phyloP scores from a whole-genome alignment of 352 stramenopile genomes.

The Phytopythium mirpurense region DNA sequence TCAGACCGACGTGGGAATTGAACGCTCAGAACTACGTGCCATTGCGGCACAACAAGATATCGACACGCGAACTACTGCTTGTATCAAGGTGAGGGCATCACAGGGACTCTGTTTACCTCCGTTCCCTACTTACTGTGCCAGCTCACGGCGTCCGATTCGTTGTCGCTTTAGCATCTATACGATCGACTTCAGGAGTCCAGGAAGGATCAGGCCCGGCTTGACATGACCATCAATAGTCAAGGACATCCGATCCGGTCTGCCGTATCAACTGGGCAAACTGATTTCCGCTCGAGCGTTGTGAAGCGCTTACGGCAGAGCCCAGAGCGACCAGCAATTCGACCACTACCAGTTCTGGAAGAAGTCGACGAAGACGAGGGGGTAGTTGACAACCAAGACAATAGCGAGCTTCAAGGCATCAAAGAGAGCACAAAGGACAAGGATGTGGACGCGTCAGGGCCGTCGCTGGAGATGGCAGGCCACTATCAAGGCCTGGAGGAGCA shows the following conservation, averaged over 20 bases:
- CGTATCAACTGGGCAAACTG: not conserved
- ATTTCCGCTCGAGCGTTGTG: constrained; percentile 17
- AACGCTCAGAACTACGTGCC: too few relatives aligned
- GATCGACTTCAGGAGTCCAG: constrained; percentile 21
- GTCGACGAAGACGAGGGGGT: constrained; percentile 9
- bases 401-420: not conserved
- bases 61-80: not conserved
- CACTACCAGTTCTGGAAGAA: constrained; percentile 9
- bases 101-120: not conserved
- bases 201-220: too few relatives aligned
- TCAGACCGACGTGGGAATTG: constrained; percentile 17
- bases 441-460: not conserved
- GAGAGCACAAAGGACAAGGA: not conserved
- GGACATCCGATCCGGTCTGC: not conserved
- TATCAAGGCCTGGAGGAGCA: constrained; percentile 19
- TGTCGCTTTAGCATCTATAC: constrained; percentile 18
- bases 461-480: not conserved
- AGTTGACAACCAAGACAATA: not conserved
- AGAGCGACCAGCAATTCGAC: not conserved
- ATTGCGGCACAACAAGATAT: too few relatives aligned
- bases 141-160: not conserved
- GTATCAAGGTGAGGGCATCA: not conserved
- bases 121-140: not conserved
- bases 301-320: constrained; percentile 10
- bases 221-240: not conserved